Percentiles rank a stretch among this genome's conserved stretches.
phyloP scores from a whole-genome alignment of 2,329 filamentous ascomycete species.

The Cladosporium sp. region DNA sequence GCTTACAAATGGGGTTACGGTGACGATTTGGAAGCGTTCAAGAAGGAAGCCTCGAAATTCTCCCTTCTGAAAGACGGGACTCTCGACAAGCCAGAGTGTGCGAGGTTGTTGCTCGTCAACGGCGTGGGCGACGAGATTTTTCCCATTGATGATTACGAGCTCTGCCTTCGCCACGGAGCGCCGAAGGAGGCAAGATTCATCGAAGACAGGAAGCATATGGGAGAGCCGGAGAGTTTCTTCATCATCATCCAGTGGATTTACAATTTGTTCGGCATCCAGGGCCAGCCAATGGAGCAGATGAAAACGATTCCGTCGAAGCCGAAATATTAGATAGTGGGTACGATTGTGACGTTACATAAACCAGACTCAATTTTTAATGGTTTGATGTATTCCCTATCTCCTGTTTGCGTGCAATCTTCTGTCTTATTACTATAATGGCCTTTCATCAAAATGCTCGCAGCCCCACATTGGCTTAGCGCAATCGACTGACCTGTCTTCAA shows the following conservation, averaged over 20 bases:
- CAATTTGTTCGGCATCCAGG: constrained; percentile 42
- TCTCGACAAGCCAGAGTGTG: constrained; percentile 46
- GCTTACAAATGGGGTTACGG: constrained; percentile 47
- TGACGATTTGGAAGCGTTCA: constrained; percentile 42
- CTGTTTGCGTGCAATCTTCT: too few relatives aligned
- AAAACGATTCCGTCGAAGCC: constrained; percentile 44
- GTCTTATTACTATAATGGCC: too few relatives aligned
- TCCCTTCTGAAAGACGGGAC: constrained; percentile 54
- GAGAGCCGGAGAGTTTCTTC: constrained; percentile 47
- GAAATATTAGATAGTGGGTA: constrained; percentile 32
- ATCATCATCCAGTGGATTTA: constrained; percentile 49
- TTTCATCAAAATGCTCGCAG: too few relatives aligned
- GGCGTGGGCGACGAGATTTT: constrained; percentile 59
- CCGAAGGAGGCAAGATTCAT: constrained; percentile 52
- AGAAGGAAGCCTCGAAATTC: constrained; percentile 48
- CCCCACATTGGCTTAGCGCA: too few relatives aligned
- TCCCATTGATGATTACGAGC: constrained; percentile 57
- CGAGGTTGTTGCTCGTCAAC: constrained; percentile 53
- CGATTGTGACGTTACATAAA: background rate
- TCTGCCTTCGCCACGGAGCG: constrained; percentile 49
- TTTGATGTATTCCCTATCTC: too few relatives aligned
- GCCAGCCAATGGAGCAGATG: constrained; percentile 41
- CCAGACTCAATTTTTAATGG: too few relatives aligned
- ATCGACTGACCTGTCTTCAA: too few relatives aligned
- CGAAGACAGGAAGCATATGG: constrained; percentile 45